phyloP scores from a whole-genome alignment of 805 yeast species.

The Spathaspora passalidarum region DNA sequence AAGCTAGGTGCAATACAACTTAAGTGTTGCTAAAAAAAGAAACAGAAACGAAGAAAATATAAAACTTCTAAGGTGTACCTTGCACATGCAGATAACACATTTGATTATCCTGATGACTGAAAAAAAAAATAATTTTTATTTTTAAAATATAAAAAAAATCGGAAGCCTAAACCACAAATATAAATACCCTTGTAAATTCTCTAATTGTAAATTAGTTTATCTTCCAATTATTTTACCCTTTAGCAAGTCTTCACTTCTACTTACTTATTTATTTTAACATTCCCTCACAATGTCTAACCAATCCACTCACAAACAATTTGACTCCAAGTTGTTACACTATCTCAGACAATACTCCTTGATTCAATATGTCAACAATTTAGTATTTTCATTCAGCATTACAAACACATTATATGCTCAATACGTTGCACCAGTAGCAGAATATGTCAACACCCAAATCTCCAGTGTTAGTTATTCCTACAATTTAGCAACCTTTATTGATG shows the following conservation, averaged over 20 bases:
- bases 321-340: conserved; percentile 33
- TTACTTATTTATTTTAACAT: neutral
- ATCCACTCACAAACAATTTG: conserved; percentile 16
- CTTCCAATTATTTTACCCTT: neutral
- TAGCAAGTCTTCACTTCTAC: neutral
- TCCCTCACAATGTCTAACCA: conserved; percentile 4
- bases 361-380: conserved; percentile 16
- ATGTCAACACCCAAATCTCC: conserved; percentile 21
- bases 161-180: neutral
- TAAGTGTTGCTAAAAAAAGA: too few species aligned
- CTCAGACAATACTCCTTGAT: conserved; percentile 30
- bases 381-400: conserved; percentile 25
- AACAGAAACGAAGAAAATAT: neutral
- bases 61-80: too few species aligned
- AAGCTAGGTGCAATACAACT: too few species aligned
- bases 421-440: conserved; percentile 15
- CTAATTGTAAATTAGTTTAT: neutral
- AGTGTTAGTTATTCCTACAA: conserved; percentile 10
- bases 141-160: neutral
- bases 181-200: conserved; percentile 1
- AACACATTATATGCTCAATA: conserved; percentile 19
- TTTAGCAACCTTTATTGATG: conserved; percentile 10
- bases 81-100: conserved; percentile 1
- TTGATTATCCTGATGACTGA: neutral
- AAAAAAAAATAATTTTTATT: neutral